Evolutionary conservation across 805 yeast genomes (phyloP).

Genomic region (Wickerhamomyces silvicola): DNA sequence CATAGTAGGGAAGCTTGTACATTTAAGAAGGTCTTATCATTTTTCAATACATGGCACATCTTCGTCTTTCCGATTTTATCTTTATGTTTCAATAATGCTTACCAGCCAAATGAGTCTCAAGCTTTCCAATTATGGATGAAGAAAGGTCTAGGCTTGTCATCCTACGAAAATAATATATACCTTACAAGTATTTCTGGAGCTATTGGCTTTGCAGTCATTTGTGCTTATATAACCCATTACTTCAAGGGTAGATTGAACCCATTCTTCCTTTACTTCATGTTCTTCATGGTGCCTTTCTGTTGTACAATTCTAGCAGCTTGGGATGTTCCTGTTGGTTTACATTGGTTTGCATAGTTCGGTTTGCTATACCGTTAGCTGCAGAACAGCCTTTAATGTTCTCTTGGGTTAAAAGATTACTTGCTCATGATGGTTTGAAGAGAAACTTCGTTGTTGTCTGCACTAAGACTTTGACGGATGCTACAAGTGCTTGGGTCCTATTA

Average conservation of each 20-base stretch:
- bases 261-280: conserved; percentile 30
- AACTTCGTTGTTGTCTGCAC: conserved; percentile 29
- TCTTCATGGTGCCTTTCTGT: conserved; percentile 35
- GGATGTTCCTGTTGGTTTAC: conserved; percentile 39
- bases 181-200: conserved; percentile 32
- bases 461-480: conserved; percentile 33
- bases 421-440: conserved; percentile 21
- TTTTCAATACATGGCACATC: conserved; percentile 41
- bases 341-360: conserved; percentile 42
- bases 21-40: conserved; percentile 29
- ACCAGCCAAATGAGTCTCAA: conserved; percentile 31
- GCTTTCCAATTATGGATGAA: conserved; percentile 40
- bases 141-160: conserved; percentile 23
- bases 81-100: conserved; percentile 6
- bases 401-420: conserved; percentile 43
- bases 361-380: conserved; percentile 41
- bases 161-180: conserved; percentile 29
- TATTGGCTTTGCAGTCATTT: conserved; percentile 28
- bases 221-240: conserved; percentile 30
- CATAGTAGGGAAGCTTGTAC: conserved; percentile 34
- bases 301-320: conserved; percentile 37
- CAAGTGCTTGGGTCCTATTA: conserved; percentile 32
- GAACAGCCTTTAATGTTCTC: conserved; percentile 48
- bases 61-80: conserved; percentile 31
- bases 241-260: conserved; percentile 29